phyloP scores from a whole-genome alignment of 2,329 filamentous ascomycete genomes.

The Passalora sequoiae region DNA sequence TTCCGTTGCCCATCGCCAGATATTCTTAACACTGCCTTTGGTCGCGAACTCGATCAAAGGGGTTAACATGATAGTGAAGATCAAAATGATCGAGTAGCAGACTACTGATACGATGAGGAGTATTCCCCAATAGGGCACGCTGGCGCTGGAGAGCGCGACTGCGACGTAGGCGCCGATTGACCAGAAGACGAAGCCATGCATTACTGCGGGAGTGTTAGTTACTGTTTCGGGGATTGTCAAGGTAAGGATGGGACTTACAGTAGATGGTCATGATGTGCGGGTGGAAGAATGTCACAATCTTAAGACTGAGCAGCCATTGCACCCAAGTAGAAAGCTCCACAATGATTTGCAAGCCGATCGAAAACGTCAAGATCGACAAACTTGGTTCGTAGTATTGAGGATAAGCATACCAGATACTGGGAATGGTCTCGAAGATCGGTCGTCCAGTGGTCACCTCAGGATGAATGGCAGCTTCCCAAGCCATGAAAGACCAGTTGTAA shows the following conservation, averaged over 20 bases:
- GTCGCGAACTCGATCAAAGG: slow-evolving; percentile 23
- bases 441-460: slow-evolving; percentile 40
- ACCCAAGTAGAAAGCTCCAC: slow-evolving; percentile 36
- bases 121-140: slow-evolving; percentile 33
- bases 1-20: slow-evolving; percentile 26
- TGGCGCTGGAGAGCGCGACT: slow-evolving; percentile 31
- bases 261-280: slow-evolving; percentile 50
- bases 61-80: slow-evolving; percentile 18
- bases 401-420: slow-evolving; percentile 43
- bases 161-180: slow-evolving; percentile 37
- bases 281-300: slow-evolving; percentile 40
- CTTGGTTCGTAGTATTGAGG: slow-evolving; percentile 43
- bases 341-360: slow-evolving; percentile 32
- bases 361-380: slow-evolving; percentile 42
- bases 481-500: slow-evolving; percentile 36
- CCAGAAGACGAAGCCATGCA: slow-evolving; percentile 48
- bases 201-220: slow-evolving; percentile 24
- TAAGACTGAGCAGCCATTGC: slow-evolving; percentile 41
- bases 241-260: slow-evolving; percentile 17
- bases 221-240: background rate
- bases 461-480: slow-evolving; percentile 42
- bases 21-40: slow-evolving; percentile 21
- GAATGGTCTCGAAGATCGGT: slow-evolving; percentile 40
- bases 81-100: slow-evolving; percentile 28
- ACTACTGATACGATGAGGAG: slow-evolving; percentile 35